Evolutionary conservation across 441 rosid genomes (phyloP).

Genomic region (Gossypium trilobum): DNA sequence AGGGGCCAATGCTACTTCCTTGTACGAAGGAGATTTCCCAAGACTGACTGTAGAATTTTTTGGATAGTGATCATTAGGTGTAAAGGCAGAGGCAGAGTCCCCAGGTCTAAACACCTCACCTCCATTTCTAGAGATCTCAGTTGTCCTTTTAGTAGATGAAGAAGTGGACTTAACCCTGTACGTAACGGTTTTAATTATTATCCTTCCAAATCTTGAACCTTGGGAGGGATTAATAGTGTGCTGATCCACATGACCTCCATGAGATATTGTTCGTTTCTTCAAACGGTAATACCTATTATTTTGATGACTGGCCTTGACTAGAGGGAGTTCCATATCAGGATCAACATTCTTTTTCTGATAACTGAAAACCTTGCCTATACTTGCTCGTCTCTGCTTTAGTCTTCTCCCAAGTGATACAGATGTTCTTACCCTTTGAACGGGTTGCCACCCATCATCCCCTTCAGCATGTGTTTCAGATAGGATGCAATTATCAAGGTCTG

Average conservation of each 20-base stretch:
- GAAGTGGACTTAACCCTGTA: constrained; percentile 75
- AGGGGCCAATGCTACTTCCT: constrained; percentile 94
- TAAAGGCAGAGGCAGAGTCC: constrained; percentile 36
- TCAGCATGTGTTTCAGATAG: constrained; percentile 46
- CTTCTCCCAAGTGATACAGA: constrained; percentile 64
- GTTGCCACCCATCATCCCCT: constrained; percentile 96
- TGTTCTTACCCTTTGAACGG: constrained; percentile 87
- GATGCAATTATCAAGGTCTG: constrained; percentile 27
- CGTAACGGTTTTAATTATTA: constrained; percentile 64
- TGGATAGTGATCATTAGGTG: constrained; percentile 31
- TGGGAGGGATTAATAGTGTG: constrained; percentile 40
- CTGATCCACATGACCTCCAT: constrained; percentile 60
- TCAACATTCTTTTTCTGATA: constrained; percentile 68
- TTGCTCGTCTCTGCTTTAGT: constrained; percentile 77
- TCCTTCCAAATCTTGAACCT: constrained; percentile 69
- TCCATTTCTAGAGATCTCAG: constrained; percentile 34
- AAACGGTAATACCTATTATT: constrained; percentile 57
- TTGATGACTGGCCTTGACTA: constrained; percentile 45
- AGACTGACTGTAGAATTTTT: constrained; percentile 48
- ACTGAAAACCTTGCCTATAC: constrained; percentile 57
- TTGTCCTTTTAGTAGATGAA: constrained; percentile 36
- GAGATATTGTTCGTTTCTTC: constrained; percentile 58
- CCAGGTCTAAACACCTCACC: constrained; percentile 28
- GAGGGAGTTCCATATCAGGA: constrained; percentile 44
- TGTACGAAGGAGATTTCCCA: constrained; percentile 91